Evolutionary conservation across 345 rosid species (phyloP), one percentile per base, ranked within the genome.

Genomic region (Turnera subulata): DNA sequence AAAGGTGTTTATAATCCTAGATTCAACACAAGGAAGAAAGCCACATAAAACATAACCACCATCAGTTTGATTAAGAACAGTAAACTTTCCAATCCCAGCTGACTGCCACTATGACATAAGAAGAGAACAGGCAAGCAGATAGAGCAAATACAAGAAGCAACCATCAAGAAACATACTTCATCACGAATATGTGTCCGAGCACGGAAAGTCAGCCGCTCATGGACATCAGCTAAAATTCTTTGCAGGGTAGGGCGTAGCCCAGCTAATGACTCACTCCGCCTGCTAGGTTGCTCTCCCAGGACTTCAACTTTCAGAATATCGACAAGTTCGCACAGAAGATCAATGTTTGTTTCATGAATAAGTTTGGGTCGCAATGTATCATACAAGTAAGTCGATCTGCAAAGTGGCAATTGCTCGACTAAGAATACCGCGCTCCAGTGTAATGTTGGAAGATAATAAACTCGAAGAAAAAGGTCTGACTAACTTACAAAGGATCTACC

Each of bases 261-360:
- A 32, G 94, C 91, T 58, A 93, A 68, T 33, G 89, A 74, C 64
- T 86, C 96, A 59, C 84, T 81, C 61, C 84, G 79, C 69, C 94
- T 85, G 62, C 74, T 78, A 43, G 81, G 70, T 74, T 89, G 96
- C 67, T 93, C 97, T 50, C 96, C 91, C 70, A 89, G 60, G 71
- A 89, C 94, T 86, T 93, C 94, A 66, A 93, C 82, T 82, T 89
- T 86, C 54, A 85, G 94, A 73, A 93, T 87, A 66, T 93, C 91
- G 64, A 87, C 91, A 69, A 93, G 89, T 63, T 93, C 99, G 73
- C 99, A 89, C 1, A 89, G 99, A 66, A 82, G 82, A 80, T 89
- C 96, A 39, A 93, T 80, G 73, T 77, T 85, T 64, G 84, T 81
- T 77, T 93, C 86, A 46, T 93, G 91, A 66, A 93, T 93, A 50